Base-by-base conservation (phyloP, 2,329 filamentous ascomycete genomes). In the Fusarium dlaminii region DNA sequence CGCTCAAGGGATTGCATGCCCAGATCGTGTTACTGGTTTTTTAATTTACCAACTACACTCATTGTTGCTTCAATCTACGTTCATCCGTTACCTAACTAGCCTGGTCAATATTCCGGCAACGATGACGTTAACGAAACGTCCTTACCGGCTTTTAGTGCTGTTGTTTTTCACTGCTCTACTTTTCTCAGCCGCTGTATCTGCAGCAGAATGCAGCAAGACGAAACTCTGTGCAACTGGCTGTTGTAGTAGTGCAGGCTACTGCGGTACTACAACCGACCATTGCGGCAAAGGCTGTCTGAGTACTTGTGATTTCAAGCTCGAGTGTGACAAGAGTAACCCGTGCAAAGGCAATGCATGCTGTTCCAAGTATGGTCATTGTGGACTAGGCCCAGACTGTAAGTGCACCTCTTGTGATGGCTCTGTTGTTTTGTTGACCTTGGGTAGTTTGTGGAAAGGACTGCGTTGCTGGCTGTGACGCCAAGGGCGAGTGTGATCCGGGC, bases 271-370 rank as follows among this genome's bases (percentile, higher is more conserved):
- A 0, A 75, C 72, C 5, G 37, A 61, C n/a, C 30, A 61, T 36
- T 61, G 30, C 18, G 60, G 67, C 11, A 60, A 68, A 39, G 60
- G 64, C 49, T 66, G 72, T 68, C 68, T 76, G 68, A 68, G 72
- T 61, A 59, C 66, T 29, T 82, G 80, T 56, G 67, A 76, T 36
- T 68, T 70, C 48, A 79, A 80, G 51, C 55, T 59, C 8, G 76
- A 78, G 45, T 82, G 80, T 52, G 71, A 82, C 46, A 76, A 78
- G 27, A 49, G 61, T 24, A 73, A 68, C 52, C 82, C 80, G 58
- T 81, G 80, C 17, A 46, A 61, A 36, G 72, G 80, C 3, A 79
- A 81, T 36, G 76, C 80, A 0, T 83, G 81, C 71, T 83, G 81
- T 57, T 73, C 61, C 54, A 55, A 78, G 40, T 57, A 45, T 39